Base-by-base conservation (phyloP, 305 asterid genomes). In the Fraxinus sp. region DNA sequence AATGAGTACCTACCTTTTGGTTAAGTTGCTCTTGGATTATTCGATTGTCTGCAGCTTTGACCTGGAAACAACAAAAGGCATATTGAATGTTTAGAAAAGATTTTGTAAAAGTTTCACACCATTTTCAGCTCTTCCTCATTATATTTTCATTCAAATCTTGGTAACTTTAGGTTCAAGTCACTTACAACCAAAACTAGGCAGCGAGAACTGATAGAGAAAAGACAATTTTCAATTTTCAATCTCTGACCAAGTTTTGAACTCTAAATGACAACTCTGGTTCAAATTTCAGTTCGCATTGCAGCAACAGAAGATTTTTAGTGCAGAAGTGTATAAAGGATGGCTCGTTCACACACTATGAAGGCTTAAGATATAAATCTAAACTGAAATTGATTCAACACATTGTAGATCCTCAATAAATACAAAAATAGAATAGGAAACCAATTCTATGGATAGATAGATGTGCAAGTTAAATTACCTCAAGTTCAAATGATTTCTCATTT, bases 401-500 rank as follows among this genome's bases (percentile, higher is more conserved):
- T 6, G 14, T 14, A 73, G 57, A 73, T 32, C 71, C 64, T 49
- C n/a, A 7, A 71, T 77, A 16, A 26, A 82, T 46, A 68, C 43
- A 28, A 75, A 32, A 78, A 46, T 43, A 43, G 74, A 26, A 70
- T 37, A 39, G 59, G 64, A 59, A 8, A 79, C 11, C 73, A 74
- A 43, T 71, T 77, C n/a, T 11, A 26, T 26, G 14, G 72, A 22
- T 73, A 84, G 78, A 84, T 16, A n/a, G n/a, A n/a, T n/a, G 83
- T 55, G 78, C 41, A 77, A 86, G 77, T 80, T 74, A 80, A 43
- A 62, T 89, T 91, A 95, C 99, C 99, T 95, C 98, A 85, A 96
- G 99, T 86, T 96, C 99, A 89, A 96, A 91, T 75, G 98, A 89
- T 88, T 95, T 96, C 93, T 93, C 98, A 88, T 95, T 89, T 85